Base-by-base conservation (phyloP, 441 rosid species). In the Capsella rubella region DNA sequence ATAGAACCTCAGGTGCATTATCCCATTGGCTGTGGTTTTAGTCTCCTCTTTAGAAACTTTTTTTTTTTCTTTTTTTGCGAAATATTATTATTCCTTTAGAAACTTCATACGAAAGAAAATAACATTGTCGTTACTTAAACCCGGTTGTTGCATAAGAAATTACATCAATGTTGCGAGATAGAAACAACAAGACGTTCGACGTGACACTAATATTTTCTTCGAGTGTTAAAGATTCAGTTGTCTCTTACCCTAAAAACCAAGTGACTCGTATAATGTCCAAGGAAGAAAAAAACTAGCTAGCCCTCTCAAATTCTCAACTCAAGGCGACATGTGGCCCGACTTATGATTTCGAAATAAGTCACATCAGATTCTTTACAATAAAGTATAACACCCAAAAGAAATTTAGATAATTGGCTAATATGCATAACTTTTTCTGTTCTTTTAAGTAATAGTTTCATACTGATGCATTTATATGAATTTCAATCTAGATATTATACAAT, bases 111-210 rank as follows among this genome's bases (percentile, higher is more conserved):
- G 57, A 40, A 49, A 59, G 28, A 58, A 68, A 70, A 59, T 27
- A 49, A 27, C 42, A 71, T 50, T 60, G 32, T 61, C 27, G 61
- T 62, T 29, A 29, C 39, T 3, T 52, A 52, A 62, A 62, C 39
- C 28, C 6, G 37, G 56, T 72, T 72, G 63, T 43, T 72, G 35
- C 63, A 54, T 42, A 1, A 51, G 2, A 71, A 51, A 28, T 39
- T 51, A 71, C 53, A 71, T 71, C 52, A 71, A 40, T 39, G 27
- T 61, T 71, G 66, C 54, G 13, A 62, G 15, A 51, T 53, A 42
- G 69, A 72, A 72, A 4, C 42, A 34, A 6, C 25, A 21, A 45
- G 76, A 64, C 70, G 29, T 72, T 64, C 35, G 64, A 72, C 21
- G 56, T 54, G 70, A 72, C 64, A 73, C 40, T 10, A 62, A 25